phyloP scores from a whole-genome alignment of 192 early-diverging fungal genomes.

The Gryganskiella cystojenkinii region DNA sequence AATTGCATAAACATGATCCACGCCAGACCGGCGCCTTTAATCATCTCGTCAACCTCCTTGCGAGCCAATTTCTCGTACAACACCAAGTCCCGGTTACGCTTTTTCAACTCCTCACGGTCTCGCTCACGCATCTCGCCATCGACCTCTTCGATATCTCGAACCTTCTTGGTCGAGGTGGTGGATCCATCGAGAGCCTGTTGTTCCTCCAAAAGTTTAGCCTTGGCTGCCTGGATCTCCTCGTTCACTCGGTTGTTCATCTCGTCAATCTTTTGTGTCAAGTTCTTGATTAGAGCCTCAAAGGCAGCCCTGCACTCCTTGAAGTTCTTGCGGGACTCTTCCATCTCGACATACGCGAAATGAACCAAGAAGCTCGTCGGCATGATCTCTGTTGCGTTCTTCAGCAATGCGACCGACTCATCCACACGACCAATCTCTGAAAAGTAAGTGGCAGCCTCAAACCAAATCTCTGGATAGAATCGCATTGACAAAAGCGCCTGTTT shows the following conservation, averaged over 20 bases:
- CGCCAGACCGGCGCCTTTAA: constrained; percentile 69
- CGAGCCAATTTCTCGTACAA: constrained; percentile 68
- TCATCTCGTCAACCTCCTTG: constrained; percentile 64
- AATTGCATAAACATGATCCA: constrained; percentile 94
- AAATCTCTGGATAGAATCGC: constrained; percentile 90
- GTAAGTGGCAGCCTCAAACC: constrained; percentile 79
- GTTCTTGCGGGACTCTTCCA: constrained; percentile 73
- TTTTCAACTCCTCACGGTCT: constrained; percentile 63
- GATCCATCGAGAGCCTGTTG: constrained; percentile 51
- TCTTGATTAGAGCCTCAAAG: constrained; percentile 63
- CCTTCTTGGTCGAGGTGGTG: constrained; percentile 53
- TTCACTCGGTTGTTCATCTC: constrained; percentile 56
- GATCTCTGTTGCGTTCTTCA: constrained; percentile 76
- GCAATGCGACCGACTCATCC: constrained; percentile 69
- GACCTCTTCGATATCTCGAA: constrained; percentile 58
- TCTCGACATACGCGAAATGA: constrained; percentile 79
- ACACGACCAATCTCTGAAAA: constrained; percentile 63
- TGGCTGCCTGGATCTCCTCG: constrained; percentile 58
- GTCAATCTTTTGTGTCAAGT: constrained; percentile 54
- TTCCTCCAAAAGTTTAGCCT: constrained; percentile 37
- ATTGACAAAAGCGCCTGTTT: constrained; percentile 86
- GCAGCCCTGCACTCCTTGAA: constrained; percentile 62
- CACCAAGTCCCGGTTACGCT: constrained; percentile 65
- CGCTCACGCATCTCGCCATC: constrained; percentile 69
- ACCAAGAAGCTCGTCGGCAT: constrained; percentile 78